Evolutionary conservation across 2,329 filamentous ascomycete species (phyloP), one percentile per base, ranked within the genome.

Genomic region (Colletotrichum theobromicola): DNA sequence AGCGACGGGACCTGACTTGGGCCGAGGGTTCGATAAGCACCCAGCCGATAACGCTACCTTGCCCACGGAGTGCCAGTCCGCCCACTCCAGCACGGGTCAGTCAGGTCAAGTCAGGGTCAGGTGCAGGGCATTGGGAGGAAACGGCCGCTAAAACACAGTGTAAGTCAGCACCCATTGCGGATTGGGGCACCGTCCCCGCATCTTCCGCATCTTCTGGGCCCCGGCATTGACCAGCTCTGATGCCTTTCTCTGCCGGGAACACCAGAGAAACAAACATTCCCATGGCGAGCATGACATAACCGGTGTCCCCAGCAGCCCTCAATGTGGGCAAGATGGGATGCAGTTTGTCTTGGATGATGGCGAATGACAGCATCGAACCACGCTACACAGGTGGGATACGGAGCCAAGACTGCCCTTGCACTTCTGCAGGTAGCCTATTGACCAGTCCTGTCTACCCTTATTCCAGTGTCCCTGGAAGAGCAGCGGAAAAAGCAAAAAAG

Each of bases 11-110:
- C n/a, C n/a, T 46, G 18, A 46, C 55, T 63, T 18, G 32, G 72
- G 57, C 63, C 72, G 72, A 72, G 72, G 72, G 72, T 64, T 46
- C 69, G 72, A 75, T 75, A 67, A 67, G 62, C 42, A 46, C 42
- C 18, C 42, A 21, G 42, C 57, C 62, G 72, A 75, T 67, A 72
- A 67, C 62, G 69, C 37, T 50, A n/a, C n/a, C 42, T 50, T n/a
- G 42, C 42, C 42, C n/a, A 50, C 42, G 42, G 42, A 50, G 42
- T 50, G n/a, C 42, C n/a, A 50, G 42, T 50, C 42, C 42, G 42
- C 10, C 42, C 42, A 21, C 18, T 46, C 42, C 37, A 46, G 37
- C 37, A 46, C 37, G 37, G 37, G 9, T 46, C 3, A n/a, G n/a
- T n/a, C 42, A 46, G 12, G 32, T 34, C 32, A 34, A 32, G 32